Evolutionary conservation across 495 filamentous ascomycete species (phyloP).

Genomic region (Annulohypoxylon stygium): DNA sequence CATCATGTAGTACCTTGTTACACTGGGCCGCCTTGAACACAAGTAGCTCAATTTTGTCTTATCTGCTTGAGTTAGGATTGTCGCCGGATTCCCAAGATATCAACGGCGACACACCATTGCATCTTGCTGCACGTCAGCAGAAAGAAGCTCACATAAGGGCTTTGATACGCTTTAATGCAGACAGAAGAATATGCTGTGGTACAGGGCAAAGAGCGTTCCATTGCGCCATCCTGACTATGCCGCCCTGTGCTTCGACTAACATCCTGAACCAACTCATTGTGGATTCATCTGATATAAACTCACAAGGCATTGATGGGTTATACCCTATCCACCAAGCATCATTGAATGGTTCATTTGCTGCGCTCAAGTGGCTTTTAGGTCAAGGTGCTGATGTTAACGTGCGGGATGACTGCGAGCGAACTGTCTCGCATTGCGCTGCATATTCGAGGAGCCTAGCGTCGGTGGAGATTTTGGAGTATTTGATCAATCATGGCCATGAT

Average conservation of each 20-base stretch:
- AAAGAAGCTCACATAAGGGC: not conserved
- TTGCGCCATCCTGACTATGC: not conserved
- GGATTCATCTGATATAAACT: not conserved
- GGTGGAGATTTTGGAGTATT: not conserved
- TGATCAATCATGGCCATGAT: not conserved
- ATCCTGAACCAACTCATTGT: not conserved
- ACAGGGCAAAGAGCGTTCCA: not conserved
- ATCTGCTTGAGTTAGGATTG: constrained; percentile 1
- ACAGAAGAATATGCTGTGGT: not conserved
- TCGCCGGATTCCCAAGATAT: not conserved
- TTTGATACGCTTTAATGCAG: not conserved
- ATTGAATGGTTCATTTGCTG: not conserved
- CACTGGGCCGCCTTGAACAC: not conserved
- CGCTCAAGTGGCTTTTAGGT: not conserved
- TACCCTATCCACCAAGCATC: not conserved
- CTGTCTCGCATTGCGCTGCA: not conserved
- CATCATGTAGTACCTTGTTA: not conserved
- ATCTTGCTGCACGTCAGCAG: not conserved
- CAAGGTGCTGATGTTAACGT: not conserved
- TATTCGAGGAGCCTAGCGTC: not conserved
- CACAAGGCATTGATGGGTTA: not conserved
- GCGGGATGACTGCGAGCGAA: not conserved
- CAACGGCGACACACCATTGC: not conserved
- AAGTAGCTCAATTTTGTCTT: not conserved
- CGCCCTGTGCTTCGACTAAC: not conserved